Evolutionary conservation across 176 grass and related monocot species (phyloP), one percentile per base, ranked within the genome.

Genomic region (Triticum dicoccoides): DNA sequence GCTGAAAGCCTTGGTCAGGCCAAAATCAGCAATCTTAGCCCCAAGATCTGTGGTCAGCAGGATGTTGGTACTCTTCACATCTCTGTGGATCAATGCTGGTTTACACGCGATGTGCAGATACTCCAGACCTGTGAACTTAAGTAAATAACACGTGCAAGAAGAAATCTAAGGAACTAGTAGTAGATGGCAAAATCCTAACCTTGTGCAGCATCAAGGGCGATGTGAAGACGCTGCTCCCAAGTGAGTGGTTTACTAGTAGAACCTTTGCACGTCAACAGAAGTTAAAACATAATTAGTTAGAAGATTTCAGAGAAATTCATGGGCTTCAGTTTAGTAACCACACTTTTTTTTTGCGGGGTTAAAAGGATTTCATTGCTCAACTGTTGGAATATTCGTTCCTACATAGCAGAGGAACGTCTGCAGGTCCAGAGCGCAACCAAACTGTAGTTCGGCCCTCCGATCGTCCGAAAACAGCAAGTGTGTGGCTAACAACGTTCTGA

Each of bases 21-120:
- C 88, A 73, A 92, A 87, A 85, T 90, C 88, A 49, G 85, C 29
- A 44, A 92, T 77, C 77, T 92, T 90, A 68, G 87, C 81, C 9
- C 85, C 77, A 37, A 87, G 65, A 17, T 52, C 80, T 24, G 66
- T 38, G 25, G 59, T 78, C 81, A 90, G 74, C 63, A 89, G 91
- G 42, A 92, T 85, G 82, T 87, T 92, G 78, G 17, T 41, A 27
- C 63, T 90, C 77, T 92, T 92, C 41, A 90, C 91, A 79, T 92
- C 91, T 87, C 85, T 85, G 58, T 89, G 87, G 58, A 92, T 85
- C 52, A 92, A 61, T 67, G 85, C 77, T 23, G 69, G 84, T 2
- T 77, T 87, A 80, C 87, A 89, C 3, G 41, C 52, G 1, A 29
- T 51, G 5, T 89, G 88, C 63, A 92, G 62, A 72, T 92, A 89